phyloP scores from a whole-genome alignment of 345 rosid genomes.

The Arabis alpina region DNA sequence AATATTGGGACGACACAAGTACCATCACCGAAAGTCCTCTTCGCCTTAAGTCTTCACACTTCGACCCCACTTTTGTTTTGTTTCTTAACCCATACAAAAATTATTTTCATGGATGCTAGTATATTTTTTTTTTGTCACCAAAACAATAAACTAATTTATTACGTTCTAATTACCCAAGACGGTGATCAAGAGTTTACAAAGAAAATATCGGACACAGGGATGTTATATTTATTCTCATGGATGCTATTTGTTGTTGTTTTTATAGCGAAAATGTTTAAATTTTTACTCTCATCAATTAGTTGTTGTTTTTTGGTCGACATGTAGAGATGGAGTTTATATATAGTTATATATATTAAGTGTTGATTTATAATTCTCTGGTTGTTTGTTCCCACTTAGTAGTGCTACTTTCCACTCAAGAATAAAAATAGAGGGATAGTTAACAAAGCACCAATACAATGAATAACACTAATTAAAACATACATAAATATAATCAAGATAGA shows the following conservation, averaged over 20 bases:
- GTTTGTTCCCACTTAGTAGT: constrained; percentile 16
- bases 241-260: constrained; percentile 3
- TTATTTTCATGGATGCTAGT: background rate
- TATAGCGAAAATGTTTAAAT: background rate
- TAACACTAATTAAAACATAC: background rate
- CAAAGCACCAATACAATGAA: constrained; percentile 6
- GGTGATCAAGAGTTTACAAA: no score
- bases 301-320: constrained; percentile 11
- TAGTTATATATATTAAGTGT: background rate
- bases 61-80: constrained; percentile 14
- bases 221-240: background rate
- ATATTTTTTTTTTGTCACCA: no score
- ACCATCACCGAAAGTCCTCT: constrained; percentile 41
- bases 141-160: no score
- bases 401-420: constrained; percentile 19
- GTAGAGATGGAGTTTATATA: constrained; percentile 1
- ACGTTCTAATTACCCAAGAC: no score
- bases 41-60: constrained; percentile 26
- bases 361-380: constrained; percentile 19
- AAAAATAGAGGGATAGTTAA: background rate
- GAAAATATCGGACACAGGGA: no score
- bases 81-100: background rate
- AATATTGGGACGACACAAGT: constrained; percentile 36
- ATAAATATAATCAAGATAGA: background rate
- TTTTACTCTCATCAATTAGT: background rate